Base-by-base conservation (phyloP, 192 early-diverging fungal species). In the Geranomyces variabilis region DNA sequence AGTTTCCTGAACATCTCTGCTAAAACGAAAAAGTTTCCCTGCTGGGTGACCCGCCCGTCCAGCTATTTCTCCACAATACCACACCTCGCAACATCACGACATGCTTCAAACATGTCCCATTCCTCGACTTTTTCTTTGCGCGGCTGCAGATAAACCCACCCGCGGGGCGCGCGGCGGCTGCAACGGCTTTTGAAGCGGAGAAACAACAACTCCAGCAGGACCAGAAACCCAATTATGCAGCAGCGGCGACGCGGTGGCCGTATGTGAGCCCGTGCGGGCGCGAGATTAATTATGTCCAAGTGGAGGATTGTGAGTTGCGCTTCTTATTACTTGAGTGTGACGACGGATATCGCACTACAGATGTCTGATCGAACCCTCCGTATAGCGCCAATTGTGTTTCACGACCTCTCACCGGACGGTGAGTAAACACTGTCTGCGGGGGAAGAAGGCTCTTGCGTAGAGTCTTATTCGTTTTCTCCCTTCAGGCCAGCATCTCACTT, bases 91-190 rank as follows among this genome's bases (percentile, higher is more conserved):
- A 69, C 60, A 45, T 75, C 34, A 75, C 73, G 21, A 58, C 66
- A 4, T 69, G 73, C 43, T 75, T 75, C 73, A 75, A 75, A 43
- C 75, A 80, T 47, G 30, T 19, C 17, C 43, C 46, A 41, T 80
- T 80, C 57, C 75, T 80, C 44, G 71, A 77, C 63, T 77, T 78
- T 63, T 80, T 80, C 58, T 74, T 75, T 59, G 13, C 59, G 41
- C 71, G 73, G 26, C 58, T 80, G 34, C 66, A 33, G 4, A 17
- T 43, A 1, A 24, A 26, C 6, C 51, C 51, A 6, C 36, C 36
- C 36, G 36, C 36, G 36, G 36, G 36, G 10, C 36, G 36, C 36
- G 36, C 36, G 36, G 36, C 36, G 10, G 36, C 36, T 7, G 36
- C 36, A 41, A 10, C 36, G 10, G 36, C 36, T 10, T 41, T 41